Evolutionary conservation across 2,329 filamentous ascomycete species (phyloP).

Genomic region (Botrytis medusae): DNA sequence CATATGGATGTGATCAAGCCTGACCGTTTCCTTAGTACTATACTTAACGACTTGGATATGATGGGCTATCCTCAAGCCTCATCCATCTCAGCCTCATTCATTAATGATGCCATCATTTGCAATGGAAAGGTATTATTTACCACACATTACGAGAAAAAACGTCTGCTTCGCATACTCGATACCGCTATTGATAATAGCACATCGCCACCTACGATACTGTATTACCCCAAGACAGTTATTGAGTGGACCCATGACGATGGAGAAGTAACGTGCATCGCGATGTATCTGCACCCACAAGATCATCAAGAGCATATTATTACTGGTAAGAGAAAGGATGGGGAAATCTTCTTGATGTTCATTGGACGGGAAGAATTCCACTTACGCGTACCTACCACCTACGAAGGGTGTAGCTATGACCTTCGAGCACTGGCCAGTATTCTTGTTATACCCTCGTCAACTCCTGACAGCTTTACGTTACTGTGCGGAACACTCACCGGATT

Average conservation of each 20-base stretch:
- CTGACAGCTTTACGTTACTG: constrained; percentile 29
- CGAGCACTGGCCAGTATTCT: constrained; percentile 36
- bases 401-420: constrained; percentile 2
- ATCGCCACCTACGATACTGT: not conserved
- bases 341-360: not conserved
- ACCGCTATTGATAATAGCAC: not conserved
- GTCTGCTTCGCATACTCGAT: constrained; percentile 15
- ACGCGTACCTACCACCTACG: not conserved
- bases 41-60: not conserved
- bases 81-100: constrained; percentile 24
- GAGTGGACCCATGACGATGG: not conserved
- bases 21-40: constrained; percentile 5
- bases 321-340: not conserved
- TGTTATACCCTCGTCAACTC: constrained; percentile 9
- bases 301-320: not conserved
- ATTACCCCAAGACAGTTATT: not conserved
- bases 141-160: constrained; percentile 24
- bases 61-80: constrained; percentile 23
- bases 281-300: not conserved
- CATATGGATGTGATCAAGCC: not conserved
- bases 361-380: not conserved
- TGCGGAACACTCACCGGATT: constrained; percentile 38
- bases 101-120: constrained; percentile 34
- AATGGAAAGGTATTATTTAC: constrained; percentile 33
- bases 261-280: constrained; percentile 14